Conservation (phyloP, 148 eudicot genomes). For the Nepenthes mirabilis region DNA sequence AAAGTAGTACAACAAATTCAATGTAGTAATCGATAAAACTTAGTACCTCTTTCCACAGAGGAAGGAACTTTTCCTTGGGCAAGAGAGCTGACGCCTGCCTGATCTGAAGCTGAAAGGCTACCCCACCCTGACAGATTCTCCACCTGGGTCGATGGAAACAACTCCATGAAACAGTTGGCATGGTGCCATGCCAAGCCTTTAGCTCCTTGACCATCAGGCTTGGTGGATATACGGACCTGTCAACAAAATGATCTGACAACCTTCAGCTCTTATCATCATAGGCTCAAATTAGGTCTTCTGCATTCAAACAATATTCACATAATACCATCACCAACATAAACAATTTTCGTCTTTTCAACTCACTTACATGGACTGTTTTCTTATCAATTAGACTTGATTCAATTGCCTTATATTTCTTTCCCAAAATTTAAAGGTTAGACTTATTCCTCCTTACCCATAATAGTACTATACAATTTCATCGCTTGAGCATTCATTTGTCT, state of each 20-base stretch:
- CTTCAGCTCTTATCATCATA: background rate
- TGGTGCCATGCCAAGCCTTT: conserved; percentile 82
- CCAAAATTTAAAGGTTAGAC: too few relatives aligned
- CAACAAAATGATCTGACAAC: conserved; percentile 1
- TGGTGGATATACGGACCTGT: conserved; percentile 83
- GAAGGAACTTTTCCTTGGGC: conserved; percentile 45
- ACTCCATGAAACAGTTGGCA: conserved; percentile 60
- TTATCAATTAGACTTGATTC: too few relatives aligned
- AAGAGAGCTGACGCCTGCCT: conserved; percentile 32
- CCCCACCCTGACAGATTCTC: conserved; percentile 73
- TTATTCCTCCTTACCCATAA: too few relatives aligned
- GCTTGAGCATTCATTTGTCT: too few relatives aligned
- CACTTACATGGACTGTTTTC: background rate
- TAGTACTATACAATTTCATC: too few relatives aligned
- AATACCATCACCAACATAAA: background rate
- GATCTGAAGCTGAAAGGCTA: conserved; percentile 51
- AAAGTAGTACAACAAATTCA: background rate
- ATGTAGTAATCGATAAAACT: background rate
- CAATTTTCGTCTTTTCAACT: background rate
- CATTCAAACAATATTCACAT: background rate
- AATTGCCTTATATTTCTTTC: too few relatives aligned
- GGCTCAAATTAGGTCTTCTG: background rate
- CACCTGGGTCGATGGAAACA: conserved; percentile 36
- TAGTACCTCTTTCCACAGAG: conserved; percentile 24
- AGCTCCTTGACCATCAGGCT: conserved; percentile 70